Evolutionary conservation across 2,329 filamentous ascomycete genomes (phyloP).

Genomic region (Karstenula rhodostoma): DNA sequence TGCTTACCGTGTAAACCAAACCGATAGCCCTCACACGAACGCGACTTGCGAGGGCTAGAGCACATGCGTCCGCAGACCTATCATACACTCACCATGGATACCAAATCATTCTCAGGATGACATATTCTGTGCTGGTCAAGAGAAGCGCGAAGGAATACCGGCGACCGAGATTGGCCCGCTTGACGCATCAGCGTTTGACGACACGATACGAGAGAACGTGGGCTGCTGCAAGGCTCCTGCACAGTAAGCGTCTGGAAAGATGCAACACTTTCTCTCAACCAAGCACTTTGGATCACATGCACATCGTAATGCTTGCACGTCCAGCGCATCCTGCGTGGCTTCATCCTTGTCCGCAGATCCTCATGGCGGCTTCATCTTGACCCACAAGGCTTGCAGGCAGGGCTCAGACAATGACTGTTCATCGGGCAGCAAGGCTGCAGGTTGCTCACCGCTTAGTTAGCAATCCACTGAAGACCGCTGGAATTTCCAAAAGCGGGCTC

Average conservation of each 20-base stretch:
- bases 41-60: not conserved
- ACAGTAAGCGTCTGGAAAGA: constrained; percentile 17
- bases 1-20: constrained; percentile 10
- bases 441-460: constrained; percentile 4
- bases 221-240: constrained; percentile 17
- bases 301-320: constrained; percentile 9
- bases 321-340: constrained; percentile 15
- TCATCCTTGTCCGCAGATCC: constrained; percentile 20
- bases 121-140: not conserved
- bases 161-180: constrained; percentile 3
- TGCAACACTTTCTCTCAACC: constrained; percentile 11
- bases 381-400: constrained; percentile 18
- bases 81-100: not conserved
- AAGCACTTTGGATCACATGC: constrained; percentile 19
- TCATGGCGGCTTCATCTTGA: constrained; percentile 15
- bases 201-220: constrained; percentile 6
- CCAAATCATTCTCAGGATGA: not conserved
- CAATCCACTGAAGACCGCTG: not conserved
- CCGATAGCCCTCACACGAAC: not conserved
- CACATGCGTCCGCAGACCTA: not conserved
- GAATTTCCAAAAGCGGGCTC: not conserved
- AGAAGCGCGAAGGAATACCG: not conserved
- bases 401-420: constrained; percentile 18
- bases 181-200: constrained; percentile 4
- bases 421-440: constrained; percentile 13